Evolutionary conservation across 2,329 filamentous ascomycete species (phyloP), one percentile per base, ranked within the genome.

Genomic region (Lasiodiplodia hormozganensis): DNA sequence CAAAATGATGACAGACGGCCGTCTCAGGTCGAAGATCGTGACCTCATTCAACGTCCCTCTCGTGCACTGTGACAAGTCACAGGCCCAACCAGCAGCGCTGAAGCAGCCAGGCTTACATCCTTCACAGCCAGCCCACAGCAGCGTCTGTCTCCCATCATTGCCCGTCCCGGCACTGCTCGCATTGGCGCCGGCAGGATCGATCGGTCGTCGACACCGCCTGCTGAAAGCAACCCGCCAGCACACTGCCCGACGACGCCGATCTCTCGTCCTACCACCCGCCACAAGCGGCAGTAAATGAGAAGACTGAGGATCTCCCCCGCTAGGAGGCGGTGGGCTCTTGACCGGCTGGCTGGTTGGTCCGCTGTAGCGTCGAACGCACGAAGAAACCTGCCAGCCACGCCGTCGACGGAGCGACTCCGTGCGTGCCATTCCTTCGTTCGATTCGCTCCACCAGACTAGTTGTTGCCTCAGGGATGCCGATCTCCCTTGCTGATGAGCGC

Each of bases 161-260:
- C 58, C 58, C 18, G 14, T 62, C n/a, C 10, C 25, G 58, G 58
- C 28, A 62, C 12, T n/a, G 21, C 58, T 62, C 40, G 58, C 58
- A 49, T 49, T 47, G 58, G 21, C 43, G 58, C 58, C 57, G 8
- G 16, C 40, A 31, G 53, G 51, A 53, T 58, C 11, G 56, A 43
- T 38, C 21, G 38, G 38, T 23, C 38, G 16, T n/a, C 16, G 58
- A 51, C 58, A 62, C 58, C 40, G 58, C 58, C 58, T 34, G 18
- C 23, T 34, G 3, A 18, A 49, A 62, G 25, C 25, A 51, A 16
- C 43, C 57, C 23, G 25, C 36, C 57, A 47, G 34, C 36, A 25
- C 57, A 38, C 10, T 34, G 36, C 56, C 11, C 56, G 21, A 57
- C 18, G 31, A 12, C 25, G 54, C 34, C 54, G 54, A 57, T 57